These are phyloP conservation scores for Syncephalastrum sp. DNA, from an alignment of 371 early-diverging fungal genomes.

Conservation along the genomic window DNA sequence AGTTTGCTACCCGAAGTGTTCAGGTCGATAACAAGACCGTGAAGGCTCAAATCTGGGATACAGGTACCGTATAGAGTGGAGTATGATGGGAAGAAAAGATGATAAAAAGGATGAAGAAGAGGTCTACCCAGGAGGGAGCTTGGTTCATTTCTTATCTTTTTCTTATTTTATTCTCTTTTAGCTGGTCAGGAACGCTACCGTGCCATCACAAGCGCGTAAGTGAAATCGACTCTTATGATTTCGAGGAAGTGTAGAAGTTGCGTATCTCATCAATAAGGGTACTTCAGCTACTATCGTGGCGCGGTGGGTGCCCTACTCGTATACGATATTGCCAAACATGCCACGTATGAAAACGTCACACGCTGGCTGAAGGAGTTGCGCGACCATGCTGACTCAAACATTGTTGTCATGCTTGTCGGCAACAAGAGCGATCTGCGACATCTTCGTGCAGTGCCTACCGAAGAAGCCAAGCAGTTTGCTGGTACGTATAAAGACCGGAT, in stretches of 20 bases:
- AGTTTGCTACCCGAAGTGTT: slow-evolving; percentile 98
- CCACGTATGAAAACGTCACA: slow-evolving; percentile 92
- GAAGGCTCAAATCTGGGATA: slow-evolving; percentile 99
- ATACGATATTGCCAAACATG: slow-evolving; percentile 98
- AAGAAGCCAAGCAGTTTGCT: slow-evolving; percentile 96
- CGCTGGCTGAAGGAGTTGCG: slow-evolving; percentile 99
- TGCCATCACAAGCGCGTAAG: slow-evolving; percentile 88
- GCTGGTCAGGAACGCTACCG: slow-evolving; percentile 93
- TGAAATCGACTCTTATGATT: slow-evolving; percentile 8
- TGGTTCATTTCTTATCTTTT: background rate
- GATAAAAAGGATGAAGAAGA: background rate
- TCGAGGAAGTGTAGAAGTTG: too few relatives aligned
- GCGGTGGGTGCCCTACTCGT: slow-evolving; percentile 99
- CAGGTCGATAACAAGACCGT: slow-evolving; percentile 96
- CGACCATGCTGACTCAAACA: slow-evolving; percentile 97
- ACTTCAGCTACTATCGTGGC: slow-evolving; percentile 94
- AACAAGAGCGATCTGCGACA: slow-evolving; percentile 99
- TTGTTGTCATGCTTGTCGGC: slow-evolving; percentile 98
- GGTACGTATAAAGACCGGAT: slow-evolving; percentile 42
- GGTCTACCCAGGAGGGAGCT: background rate
- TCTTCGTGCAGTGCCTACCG: slow-evolving; percentile 94
- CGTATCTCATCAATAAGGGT: too few relatives aligned
- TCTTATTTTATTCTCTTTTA: slow-evolving; percentile 7
- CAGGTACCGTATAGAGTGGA: slow-evolving; percentile 40
- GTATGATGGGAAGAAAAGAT: background rate